Evolutionary conservation across 257 asterid genomes (phyloP).

Genomic region (Solanum verrucosum): DNA sequence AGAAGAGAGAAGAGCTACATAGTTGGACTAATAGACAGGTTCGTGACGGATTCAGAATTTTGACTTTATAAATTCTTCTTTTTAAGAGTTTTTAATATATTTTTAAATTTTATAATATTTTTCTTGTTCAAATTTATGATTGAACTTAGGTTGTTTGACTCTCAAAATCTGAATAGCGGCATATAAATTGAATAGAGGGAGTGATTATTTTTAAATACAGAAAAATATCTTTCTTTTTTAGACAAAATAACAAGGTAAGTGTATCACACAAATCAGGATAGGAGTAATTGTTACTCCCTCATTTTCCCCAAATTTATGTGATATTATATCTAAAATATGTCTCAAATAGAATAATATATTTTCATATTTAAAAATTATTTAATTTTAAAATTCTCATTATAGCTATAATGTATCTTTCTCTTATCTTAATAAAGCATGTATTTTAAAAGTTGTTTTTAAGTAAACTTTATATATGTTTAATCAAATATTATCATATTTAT

Average conservation of each 20-base stretch:
- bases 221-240: not conserved
- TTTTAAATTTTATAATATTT: not conserved
- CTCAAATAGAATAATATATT: not conserved
- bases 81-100: not conserved
- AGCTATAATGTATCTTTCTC: not conserved
- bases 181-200: too few relatives aligned
- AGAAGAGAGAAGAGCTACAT: not conserved
- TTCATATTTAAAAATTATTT: fast-evolving
- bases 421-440: not conserved
- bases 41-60: fast-evolving
- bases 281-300: not conserved
- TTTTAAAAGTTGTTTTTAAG: not conserved
- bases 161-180: too few relatives aligned
- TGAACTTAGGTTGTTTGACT: fast-evolving
- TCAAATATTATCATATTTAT: too few relatives aligned
- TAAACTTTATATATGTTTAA: too few relatives aligned
- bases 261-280: fast-evolving
- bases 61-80: fast-evolving
- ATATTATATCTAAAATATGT: fast-evolving
- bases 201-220: fast-evolving
- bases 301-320: not conserved
- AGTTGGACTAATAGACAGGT: fast-evolving
- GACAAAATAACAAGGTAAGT: not conserved
- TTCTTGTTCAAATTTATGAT: fast-evolving
- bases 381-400: too few relatives aligned